Evolutionary conservation across 495 filamentous ascomycete species (phyloP), one percentile per base, ranked within the genome.

Genomic region (Usnea hakonensis): DNA sequence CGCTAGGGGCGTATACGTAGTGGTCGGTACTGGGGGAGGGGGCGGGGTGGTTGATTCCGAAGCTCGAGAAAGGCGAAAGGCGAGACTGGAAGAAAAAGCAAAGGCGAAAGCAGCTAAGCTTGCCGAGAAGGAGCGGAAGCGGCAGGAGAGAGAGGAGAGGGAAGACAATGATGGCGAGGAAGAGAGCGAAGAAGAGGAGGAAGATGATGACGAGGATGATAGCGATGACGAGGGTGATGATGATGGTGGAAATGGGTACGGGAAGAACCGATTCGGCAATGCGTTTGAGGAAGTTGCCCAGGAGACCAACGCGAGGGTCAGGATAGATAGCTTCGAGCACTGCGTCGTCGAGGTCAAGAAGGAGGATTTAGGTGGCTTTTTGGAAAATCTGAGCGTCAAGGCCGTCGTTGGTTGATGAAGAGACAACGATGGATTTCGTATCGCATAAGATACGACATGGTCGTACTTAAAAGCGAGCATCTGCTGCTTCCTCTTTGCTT

Each of bases 281-380:
- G 94, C 95, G 13, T 98, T 97, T 75, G 91, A 96, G 70, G 92
- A 95, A 69, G 95, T 97, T 10, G 89, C 96, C 26, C 83, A 85
- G 58, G 91, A 96, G 77, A 98, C 93, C 43, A 91, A 86, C 64
- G 90, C 92, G 5, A 78, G 91, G 19, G 90, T 97, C 23, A 78
- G 91, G 60, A 96, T 97, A 66, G 94, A 98, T 72, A 92, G 88
- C 74, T 98, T 98, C 73, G 95, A 98, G 75, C 88, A 95, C 72
- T 95, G 90, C 66, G 95, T 97, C 13, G 91, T 97, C 54, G 94
- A 97, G 76, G 94, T 98, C 36, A 84, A 87, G 76, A 96, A 95
- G 76, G 94, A 98, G 71, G 93, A 97, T 75, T 78, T 98, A 35
- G 83, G 86, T 23, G 90, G 87, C 14, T 98, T 98, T 73, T 79